Percentiles rank a stretch among this genome's conserved stretches.
phyloP scores from a whole-genome alignment of 106 monocot genomes.

The Narthecium ossifragum region DNA sequence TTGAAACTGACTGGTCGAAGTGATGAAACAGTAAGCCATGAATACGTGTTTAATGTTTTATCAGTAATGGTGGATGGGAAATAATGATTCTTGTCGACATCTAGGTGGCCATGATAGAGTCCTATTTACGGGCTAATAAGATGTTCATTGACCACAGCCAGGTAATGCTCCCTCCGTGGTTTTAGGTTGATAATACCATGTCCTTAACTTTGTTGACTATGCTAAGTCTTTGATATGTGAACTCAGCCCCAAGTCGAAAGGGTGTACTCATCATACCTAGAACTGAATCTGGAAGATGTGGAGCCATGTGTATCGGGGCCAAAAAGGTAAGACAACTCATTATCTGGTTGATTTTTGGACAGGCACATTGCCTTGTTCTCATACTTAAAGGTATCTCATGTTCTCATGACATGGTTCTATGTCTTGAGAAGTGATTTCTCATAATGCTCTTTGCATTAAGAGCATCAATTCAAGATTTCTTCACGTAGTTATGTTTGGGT shows the following conservation, averaged over 20 bases:
- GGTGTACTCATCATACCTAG: slow-evolving; percentile 76
- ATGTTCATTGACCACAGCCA: slow-evolving; percentile 76
- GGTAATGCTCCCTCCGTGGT: slow-evolving; percentile 19
- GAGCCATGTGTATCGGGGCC: slow-evolving; percentile 92
- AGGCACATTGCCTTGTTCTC: too few species aligned
- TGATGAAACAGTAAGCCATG: slow-evolving; percentile 72
- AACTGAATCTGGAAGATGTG: slow-evolving; percentile 78
- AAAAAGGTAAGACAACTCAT: slow-evolving; percentile 51
- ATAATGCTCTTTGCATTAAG: too few species aligned
- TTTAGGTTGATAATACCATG: background rate
- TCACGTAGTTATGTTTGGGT: too few species aligned
- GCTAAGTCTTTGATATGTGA: slow-evolving; percentile 2
- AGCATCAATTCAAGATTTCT: too few species aligned
- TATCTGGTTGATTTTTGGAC: too few species aligned
- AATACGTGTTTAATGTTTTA: background rate
- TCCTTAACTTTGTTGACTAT: slow-evolving; percentile 6
- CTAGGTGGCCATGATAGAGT: slow-evolving; percentile 82
- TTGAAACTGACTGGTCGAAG: slow-evolving; percentile 91
- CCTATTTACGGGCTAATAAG: slow-evolving; percentile 70
- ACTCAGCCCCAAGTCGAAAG: slow-evolving; percentile 68
- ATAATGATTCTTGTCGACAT: background rate
- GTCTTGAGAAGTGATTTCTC: too few species aligned
- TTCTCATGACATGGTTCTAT: too few species aligned
- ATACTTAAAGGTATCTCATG: too few species aligned
- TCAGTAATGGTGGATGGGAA: background rate